Evolutionary conservation across 768 basidiomycete species (phyloP).

Genomic region (Clitopilus passeckerianus): DNA sequence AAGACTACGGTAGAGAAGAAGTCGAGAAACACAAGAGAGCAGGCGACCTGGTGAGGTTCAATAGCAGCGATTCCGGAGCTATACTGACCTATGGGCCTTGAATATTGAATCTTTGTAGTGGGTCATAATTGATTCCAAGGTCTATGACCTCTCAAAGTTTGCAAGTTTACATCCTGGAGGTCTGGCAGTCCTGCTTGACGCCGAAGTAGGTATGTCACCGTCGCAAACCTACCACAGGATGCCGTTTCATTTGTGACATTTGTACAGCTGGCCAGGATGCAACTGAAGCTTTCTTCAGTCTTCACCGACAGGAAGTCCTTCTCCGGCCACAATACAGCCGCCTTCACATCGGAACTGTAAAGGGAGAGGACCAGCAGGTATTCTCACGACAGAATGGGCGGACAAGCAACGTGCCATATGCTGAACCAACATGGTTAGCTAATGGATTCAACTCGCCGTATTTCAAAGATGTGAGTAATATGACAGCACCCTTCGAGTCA

Average conservation of each 20-base stretch:
- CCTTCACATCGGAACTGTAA: constrained; percentile 69
- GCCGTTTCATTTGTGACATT: constrained; percentile 12
- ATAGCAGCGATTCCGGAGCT: neutral
- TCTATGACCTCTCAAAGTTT: constrained; percentile 81
- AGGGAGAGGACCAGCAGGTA: constrained; percentile 56
- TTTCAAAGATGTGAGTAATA: constrained; percentile 63
- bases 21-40: constrained; percentile 64
- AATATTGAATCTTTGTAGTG: constrained; percentile 38
- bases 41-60: constrained; percentile 61
- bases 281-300: constrained; percentile 82
- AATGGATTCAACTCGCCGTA: constrained; percentile 65
- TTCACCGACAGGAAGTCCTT: constrained; percentile 85
- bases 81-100: neutral
- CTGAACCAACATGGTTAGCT: constrained; percentile 81
- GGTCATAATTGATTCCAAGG: constrained; percentile 59
- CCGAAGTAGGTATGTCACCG: constrained; percentile 61
- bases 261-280: constrained; percentile 76
- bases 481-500: constrained; percentile 26
- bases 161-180: constrained; percentile 83
- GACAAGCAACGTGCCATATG: constrained; percentile 77
- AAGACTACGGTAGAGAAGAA: constrained; percentile 30
- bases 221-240: constrained; percentile 22
- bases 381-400: constrained; percentile 45
- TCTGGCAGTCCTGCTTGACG: constrained; percentile 66
- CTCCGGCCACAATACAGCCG: constrained; percentile 68